Base-by-base conservation (phyloP, 768 basidiomycete species). In the Coprinopsis marcescibilis region DNA sequence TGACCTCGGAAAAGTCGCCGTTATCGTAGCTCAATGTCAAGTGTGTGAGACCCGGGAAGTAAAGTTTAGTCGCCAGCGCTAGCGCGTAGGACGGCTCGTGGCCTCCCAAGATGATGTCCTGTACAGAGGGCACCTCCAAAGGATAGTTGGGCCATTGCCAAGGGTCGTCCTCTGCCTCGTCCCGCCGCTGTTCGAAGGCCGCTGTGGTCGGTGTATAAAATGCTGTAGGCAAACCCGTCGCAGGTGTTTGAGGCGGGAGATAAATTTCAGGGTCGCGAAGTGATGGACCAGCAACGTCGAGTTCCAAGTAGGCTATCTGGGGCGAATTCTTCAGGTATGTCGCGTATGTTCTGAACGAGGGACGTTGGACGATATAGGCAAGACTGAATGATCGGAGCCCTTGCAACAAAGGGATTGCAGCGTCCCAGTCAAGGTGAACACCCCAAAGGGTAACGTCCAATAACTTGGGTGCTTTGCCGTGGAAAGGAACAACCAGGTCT, bases 371-470 rank as follows among this genome's bases (percentile, higher is more conserved):
- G 54, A 85, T 84, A 63, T 75, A 85, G 0, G 78, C 75, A 33
- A 88, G 65, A 53, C 83, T 76, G 17, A 88, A 58, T 13, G 76
- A 70, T 19, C 53, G 57, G 23, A 88, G 63, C 12, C 67, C 70
- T 14, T 56, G 51, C 20, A 83, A 66, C 53, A 77, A 69, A 7
- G 60, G 48, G 17, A 69, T 57, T 13, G 71, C 65, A 26, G 68
- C 64, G 24, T 71, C 66, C 86, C 86, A 89, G 47, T 80, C 72
- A 26, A 88, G 60, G 51, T 85, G 85, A 3, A 86, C 80, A 30
- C 83, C 85, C 79, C 81, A 85, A 21, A 89, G 66, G 8, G 66
- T 65, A 26, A 78, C 60, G 3, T 63, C 55, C 15, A 59, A 63
- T 12, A 89, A 65, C 6, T 65, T 70, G 1, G 86, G 86, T 14